Base-by-base conservation (phyloP, 805 yeast genomes). In the Saccharomycopsis oosterbeekiorum region DNA sequence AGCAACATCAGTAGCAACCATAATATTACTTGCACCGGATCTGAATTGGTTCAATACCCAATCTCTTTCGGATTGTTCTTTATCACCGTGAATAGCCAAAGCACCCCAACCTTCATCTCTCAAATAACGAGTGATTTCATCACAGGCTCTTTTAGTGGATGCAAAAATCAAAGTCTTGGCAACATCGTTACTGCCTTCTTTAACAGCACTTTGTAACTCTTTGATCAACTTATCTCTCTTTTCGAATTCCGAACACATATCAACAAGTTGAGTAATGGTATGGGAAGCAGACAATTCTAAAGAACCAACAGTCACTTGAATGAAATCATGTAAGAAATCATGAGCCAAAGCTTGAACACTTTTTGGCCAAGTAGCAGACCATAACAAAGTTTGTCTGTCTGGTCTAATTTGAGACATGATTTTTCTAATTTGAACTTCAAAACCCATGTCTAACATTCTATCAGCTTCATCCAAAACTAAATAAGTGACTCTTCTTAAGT, bases 341-440 rank as follows among this genome's bases (percentile, higher is more conserved):
- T 86, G 83, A 67, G 97, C 96, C 72, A 94, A 81, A 68, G 85
- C 81, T 80, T 93, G 96, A 66, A 94, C 98, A 76, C 90, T 96
- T 82, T 92, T 93, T 70, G 99, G 99, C 99, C 99, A 94, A 61
- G 99, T 94, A 68, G 99, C 99, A 65, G 98, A 93, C 98, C 98
- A 94, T 97, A 94, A 90, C 70, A 93, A 82, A 64, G 99, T 94
- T 80, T 94, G 99, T 82, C 98, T 91, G 76, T 94, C 99, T 65
- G 99, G 99, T 80, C 99, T 89, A 74, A 94, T 94, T 82, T 93
- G 98, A 70, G 87, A 92, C 68, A 94, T 93, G 76, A 94, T 94
- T 79, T 93, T 93, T 82, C 99, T 86, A 76, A 94, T 94, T 83
- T 93, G 98, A 68, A 98, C 98, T 81, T 94, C 99, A 76, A 94